These are phyloP conservation scores for Porphyrellus cyaneotinctus DNA, from an alignment of 768 basidiomycete species.

Conservation along the genomic window DNA sequence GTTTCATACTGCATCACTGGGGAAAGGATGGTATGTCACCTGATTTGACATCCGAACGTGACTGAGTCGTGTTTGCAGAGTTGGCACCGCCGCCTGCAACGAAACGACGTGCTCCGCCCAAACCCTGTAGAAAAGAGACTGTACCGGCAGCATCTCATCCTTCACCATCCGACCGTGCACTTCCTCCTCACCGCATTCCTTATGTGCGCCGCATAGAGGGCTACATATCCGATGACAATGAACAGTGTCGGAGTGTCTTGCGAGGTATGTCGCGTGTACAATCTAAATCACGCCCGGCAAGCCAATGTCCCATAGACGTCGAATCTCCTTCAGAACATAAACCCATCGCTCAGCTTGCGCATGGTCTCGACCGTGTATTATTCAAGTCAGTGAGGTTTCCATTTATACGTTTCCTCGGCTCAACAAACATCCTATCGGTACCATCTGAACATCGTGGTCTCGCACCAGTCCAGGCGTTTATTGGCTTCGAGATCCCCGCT, in stretches of 20 bases:
- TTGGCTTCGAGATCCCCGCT: conserved; percentile 83
- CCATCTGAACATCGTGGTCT: not conserved
- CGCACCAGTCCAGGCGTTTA: conserved; percentile 74
- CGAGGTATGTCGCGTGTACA: conserved; percentile 10
- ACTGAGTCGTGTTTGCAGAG: not conserved
- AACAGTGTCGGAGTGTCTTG: conserved; percentile 9
- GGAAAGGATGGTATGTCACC: conserved; percentile 22
- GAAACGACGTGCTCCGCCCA: conserved; percentile 1
- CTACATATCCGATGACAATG: conserved; percentile 11
- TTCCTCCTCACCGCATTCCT: conserved; percentile 21
- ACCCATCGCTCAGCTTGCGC: conserved; percentile 59
- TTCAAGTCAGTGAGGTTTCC: conserved; percentile 56
- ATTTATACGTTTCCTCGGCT: not conserved
- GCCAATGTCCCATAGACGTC: conserved; percentile 36
- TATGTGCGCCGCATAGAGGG: conserved; percentile 30
- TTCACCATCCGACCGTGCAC: conserved; percentile 10
- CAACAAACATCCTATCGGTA: not conserved
- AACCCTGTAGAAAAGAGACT: conserved; percentile 4
- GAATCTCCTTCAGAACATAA: conserved; percentile 40
- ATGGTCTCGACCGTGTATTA: conserved; percentile 64
- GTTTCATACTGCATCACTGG: conserved; percentile 17
- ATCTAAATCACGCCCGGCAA: not conserved
- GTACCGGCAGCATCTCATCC: not conserved
- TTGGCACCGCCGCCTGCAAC: conserved; percentile 10
- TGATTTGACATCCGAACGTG: not conserved